Conservation (phyloP, 495 filamentous ascomycete genomes). For the Parathielavia appendiculata region DNA sequence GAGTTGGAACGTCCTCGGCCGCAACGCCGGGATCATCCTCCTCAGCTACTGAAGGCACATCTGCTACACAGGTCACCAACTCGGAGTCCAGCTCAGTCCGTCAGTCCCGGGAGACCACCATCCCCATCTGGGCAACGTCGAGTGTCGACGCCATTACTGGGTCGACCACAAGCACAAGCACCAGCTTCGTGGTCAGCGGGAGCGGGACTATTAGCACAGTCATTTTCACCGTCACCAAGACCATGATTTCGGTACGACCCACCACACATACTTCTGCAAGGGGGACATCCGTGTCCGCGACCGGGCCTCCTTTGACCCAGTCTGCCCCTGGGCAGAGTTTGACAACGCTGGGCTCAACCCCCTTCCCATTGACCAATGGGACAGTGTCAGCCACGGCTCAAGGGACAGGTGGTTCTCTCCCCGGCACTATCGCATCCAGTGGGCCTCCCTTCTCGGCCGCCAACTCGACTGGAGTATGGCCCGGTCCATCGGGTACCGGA, state of each 20-base stretch:
- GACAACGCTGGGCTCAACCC: no score
- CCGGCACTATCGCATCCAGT: no score
- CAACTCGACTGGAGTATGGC: no score
- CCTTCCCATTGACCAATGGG: slow-evolving; percentile 16
- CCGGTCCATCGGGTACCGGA: slow-evolving; percentile 17
- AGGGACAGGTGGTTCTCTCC: slow-evolving; percentile 9
- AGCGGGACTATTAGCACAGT: neutral
- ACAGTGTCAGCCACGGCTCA: slow-evolving; percentile 4
- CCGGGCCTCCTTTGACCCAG: neutral
- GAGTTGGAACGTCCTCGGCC: neutral
- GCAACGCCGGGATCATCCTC: neutral
- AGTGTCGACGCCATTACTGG: slow-evolving; percentile 9
- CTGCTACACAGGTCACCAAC: neutral
- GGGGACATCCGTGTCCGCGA: neutral
- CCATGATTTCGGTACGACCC: neutral
- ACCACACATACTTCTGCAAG: neutral
- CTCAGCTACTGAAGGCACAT: neutral
- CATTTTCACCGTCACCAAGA: neutral
- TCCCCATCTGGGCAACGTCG: neutral
- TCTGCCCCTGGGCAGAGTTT: no score
- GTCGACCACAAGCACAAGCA: neutral
- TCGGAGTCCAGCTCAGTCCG: no score
- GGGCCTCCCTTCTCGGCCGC: no score
- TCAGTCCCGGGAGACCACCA: neutral
- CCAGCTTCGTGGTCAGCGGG: neutral